A percentile compares a stretch with the other conserved stretches of the same genome.
Evolutionary conservation across 352 stramenopile genomes (phyloP).

Genomic region (Globisporangium barbulae): DNA sequence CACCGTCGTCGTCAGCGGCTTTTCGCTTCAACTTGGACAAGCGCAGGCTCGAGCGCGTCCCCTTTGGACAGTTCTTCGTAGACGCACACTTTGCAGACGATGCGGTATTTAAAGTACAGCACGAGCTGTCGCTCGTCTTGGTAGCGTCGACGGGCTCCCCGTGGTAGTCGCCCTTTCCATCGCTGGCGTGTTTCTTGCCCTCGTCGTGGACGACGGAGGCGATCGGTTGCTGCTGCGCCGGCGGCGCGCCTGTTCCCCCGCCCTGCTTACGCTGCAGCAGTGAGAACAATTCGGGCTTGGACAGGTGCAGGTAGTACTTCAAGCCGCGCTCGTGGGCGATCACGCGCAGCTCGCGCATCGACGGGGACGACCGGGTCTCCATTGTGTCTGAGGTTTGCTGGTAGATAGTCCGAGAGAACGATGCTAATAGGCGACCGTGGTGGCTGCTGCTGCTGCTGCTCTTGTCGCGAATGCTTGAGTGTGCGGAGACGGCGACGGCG

Average conservation of each 20-base stretch:
- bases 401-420: neutral
- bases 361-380: slow-evolving; percentile 82
- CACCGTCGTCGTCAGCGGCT: slow-evolving; percentile 22
- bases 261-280: slow-evolving; percentile 75
- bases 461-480: slow-evolving; percentile 6
- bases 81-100: slow-evolving; percentile 7
- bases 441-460: slow-evolving; percentile 1
- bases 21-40: slow-evolving; percentile 63
- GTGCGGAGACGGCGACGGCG: neutral
- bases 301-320: slow-evolving; percentile 83
- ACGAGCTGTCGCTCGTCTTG: neutral
- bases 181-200: neutral
- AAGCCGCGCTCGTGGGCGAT: slow-evolving; percentile 70
- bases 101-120: neutral
- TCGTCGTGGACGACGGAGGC: neutral
- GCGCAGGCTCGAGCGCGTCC: slow-evolving; percentile 54
- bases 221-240: slow-evolving; percentile 2
- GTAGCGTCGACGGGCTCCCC: neutral
- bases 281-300: slow-evolving; percentile 76
- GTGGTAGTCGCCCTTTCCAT: neutral
- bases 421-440: neutral
- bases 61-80: slow-evolving; percentile 11
- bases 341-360: slow-evolving; percentile 69
- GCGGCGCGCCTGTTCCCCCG: slow-evolving; percentile 25
- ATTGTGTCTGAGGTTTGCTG: slow-evolving; percentile 23